Conservation (phyloP, 2,329 filamentous ascomycete genomes). For the Exophiala xenobiotica region DNA sequence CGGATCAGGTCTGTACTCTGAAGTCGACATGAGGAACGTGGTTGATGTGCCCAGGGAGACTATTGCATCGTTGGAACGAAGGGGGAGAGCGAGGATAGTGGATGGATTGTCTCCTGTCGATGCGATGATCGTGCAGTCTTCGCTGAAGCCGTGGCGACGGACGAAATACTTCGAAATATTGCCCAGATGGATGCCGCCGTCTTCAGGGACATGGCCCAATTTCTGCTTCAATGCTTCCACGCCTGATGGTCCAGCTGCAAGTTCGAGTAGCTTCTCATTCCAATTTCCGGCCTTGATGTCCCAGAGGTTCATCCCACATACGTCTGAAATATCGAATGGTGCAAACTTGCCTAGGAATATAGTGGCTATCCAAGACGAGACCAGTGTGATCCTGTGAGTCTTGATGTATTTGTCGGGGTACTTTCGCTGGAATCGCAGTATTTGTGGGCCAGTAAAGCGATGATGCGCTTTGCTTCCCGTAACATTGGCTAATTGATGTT, state of each 20-base stretch:
- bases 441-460: constrained; percentile 96
- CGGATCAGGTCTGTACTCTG: constrained; percentile 84
- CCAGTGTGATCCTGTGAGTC: constrained; percentile 83
- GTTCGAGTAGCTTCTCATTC: constrained; percentile 70
- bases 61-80: constrained; percentile 86
- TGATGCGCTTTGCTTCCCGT: constrained; percentile 96
- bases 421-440: constrained; percentile 79
- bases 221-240: constrained; percentile 69
- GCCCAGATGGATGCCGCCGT: constrained; percentile 79
- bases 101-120: constrained; percentile 96
- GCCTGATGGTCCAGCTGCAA: constrained; percentile 67
- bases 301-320: constrained; percentile 96
- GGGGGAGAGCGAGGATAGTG: constrained; percentile 86
- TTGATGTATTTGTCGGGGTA: constrained; percentile 77
- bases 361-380: constrained; percentile 92
- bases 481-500: constrained; percentile 68
- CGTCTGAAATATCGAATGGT: constrained; percentile 89
- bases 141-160: constrained; percentile 71
- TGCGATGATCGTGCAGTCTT: constrained; percentile 73
- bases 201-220: constrained; percentile 74
- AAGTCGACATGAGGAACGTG: constrained; percentile 95
- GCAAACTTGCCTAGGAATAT: constrained; percentile 82
- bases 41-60: constrained; percentile 93
- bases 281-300: constrained; percentile 74
- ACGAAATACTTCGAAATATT: constrained; percentile 76